Evolutionary conservation across 768 basidiomycete species (phyloP).

Genomic region (Crepidotus variabilis): DNA sequence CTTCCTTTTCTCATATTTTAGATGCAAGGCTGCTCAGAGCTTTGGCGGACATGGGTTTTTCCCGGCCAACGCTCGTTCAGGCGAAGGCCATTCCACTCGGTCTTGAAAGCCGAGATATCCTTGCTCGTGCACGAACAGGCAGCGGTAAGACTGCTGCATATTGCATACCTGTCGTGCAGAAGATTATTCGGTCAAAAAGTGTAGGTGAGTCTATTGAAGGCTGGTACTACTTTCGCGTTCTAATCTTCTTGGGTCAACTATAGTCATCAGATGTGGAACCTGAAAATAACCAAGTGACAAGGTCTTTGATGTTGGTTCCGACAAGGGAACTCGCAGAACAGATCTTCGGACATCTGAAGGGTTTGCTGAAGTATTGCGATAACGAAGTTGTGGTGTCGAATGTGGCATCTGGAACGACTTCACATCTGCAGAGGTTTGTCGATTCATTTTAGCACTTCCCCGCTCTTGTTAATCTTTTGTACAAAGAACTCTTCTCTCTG

Average conservation of each 20-base stretch:
- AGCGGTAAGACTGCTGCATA: constrained; percentile 98
- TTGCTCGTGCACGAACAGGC: constrained; percentile 92
- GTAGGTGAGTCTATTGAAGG: constrained; percentile 43
- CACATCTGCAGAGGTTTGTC: constrained; percentile 70
- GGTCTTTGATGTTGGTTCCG: constrained; percentile 80
- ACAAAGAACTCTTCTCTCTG: constrained; percentile 33
- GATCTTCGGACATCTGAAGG: constrained; percentile 65
- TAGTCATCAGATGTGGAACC: constrained; percentile 38
- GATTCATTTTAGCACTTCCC: neutral
- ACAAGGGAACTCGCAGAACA: constrained; percentile 94
- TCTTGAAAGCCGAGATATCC: constrained; percentile 83
- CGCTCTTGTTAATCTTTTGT: neutral
- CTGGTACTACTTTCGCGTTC: neutral
- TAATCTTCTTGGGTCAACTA: neutral
- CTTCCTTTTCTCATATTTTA: constrained; percentile 70
- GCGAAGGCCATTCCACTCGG: constrained; percentile 89
- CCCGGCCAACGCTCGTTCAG: constrained; percentile 90
- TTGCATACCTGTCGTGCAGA: constrained; percentile 87
- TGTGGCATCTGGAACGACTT: constrained; percentile 65
- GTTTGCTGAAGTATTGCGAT: constrained; percentile 75
- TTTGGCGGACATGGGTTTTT: constrained; percentile 86
- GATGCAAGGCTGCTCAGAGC: constrained; percentile 85
- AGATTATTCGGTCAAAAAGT: constrained; percentile 75
- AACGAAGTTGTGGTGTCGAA: constrained; percentile 70
- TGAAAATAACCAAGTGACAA: constrained; percentile 51